Percentiles rank a stretch among this genome's conserved stretches.
phyloP scores from a whole-genome alignment of 441 rosid genomes.

The Populus tomentosa region DNA sequence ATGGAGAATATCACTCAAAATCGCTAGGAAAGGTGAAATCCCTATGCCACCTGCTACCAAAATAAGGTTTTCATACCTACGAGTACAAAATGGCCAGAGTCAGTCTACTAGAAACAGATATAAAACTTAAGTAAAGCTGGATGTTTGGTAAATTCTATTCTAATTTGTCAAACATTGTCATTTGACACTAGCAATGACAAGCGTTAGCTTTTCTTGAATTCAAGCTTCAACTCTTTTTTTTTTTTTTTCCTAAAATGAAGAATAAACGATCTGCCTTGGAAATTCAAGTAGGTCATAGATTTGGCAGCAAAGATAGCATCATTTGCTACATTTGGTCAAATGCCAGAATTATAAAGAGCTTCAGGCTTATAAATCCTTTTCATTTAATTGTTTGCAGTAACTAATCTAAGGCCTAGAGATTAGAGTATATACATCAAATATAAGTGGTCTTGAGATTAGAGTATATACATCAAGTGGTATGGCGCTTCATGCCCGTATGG shows the following conservation, averaged over 20 bases:
- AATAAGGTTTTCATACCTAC: slow-evolving; percentile 76
- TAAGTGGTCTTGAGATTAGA: background rate
- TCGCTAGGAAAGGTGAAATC: slow-evolving; percentile 81
- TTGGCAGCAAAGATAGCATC: background rate
- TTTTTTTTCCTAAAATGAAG: no score
- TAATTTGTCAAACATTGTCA: background rate
- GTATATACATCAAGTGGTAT: slow-evolving; percentile 63
- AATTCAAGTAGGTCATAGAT: no score
- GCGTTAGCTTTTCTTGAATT: no score
- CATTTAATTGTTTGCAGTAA: background rate
- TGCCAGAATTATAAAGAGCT: background rate
- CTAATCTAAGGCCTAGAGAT: background rate
- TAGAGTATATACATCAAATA: background rate
- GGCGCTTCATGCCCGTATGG: slow-evolving; percentile 80
- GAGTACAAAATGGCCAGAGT: slow-evolving; percentile 4
- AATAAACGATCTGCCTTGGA: no score
- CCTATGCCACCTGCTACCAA: slow-evolving; percentile 93
- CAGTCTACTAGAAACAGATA: background rate
- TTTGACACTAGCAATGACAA: background rate
- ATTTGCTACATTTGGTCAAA: background rate
- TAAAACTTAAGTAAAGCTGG: background rate
- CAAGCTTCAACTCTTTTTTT: no score
- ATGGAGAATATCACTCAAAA: slow-evolving; percentile 70
- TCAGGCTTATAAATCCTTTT: background rate
- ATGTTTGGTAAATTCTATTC: background rate